Evolutionary conservation across 805 yeast species (phyloP), one percentile per base, ranked within the genome.

Genomic region (Teunomyces kruisii): DNA sequence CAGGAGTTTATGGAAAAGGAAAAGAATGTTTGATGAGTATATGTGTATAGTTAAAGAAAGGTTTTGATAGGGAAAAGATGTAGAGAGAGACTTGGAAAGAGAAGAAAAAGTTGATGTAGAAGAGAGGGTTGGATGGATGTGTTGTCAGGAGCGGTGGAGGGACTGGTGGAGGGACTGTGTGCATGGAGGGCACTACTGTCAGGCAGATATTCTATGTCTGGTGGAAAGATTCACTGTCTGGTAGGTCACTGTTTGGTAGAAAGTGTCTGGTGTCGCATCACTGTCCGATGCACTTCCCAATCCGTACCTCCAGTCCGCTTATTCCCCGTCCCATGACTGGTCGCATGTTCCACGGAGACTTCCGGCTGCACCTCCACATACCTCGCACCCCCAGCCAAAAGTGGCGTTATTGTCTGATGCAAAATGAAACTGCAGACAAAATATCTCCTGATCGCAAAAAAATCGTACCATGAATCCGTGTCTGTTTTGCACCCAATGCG

Each of bases 1-100:
- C 74, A 73, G 53, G 64, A 68, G 48, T 64, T 65, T 55, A 58
- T 74, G 64, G 70, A 65, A 41, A 72, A 71, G 59, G 67, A 64
- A 39, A 48, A 46, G 48, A 22, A 12, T 35, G 28, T 22, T 8
- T 40, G 33, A 31, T n/a, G 32, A 8, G 6, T 5, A 13, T 19
- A 26, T 10, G 7, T 26, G 28, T 26, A 26, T 26, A n/a, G 16
- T 30, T 30, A 30, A 13, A 6, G n/a, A 5, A 6, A 12, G n/a
- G n/a, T n/a, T n/a, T n/a, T n/a, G n/a, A 6, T 29, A 29, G 10
- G 14, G 9, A 13, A 29, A 5, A 6, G 32, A 29, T 29, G 32
- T 29, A 19, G 16, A 40, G 39, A 15, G 22, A n/a, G n/a, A n/a
- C n/a, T n/a, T n/a, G 22, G 38, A 6, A 13, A 22, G 13, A 12